Percentiles rank a stretch among this genome's conserved stretches.
These are phyloP conservation scores for Xerocomus cyaneibrunnescens DNA, from an alignment of 1,284 basidiomycete genomes.

Conservation along the genomic window DNA sequence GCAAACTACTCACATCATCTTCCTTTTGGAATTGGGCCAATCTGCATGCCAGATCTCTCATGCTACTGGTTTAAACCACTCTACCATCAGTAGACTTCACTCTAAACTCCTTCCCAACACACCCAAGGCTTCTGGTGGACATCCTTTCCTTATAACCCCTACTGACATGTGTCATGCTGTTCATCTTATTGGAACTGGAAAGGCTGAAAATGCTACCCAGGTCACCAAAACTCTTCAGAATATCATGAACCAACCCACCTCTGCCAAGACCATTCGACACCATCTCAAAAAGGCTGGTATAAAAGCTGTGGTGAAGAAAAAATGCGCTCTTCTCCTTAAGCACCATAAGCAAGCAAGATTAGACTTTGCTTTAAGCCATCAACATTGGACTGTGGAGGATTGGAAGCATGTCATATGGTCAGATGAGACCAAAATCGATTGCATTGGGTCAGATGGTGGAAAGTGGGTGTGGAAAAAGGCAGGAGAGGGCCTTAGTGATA, in stretches of 20 bases:
- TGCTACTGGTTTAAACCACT: not conserved
- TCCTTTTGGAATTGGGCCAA: not conserved
- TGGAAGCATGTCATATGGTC: not conserved
- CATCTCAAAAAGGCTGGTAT: constrained; percentile 4
- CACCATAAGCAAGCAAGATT: not conserved
- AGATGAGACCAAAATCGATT: not conserved
- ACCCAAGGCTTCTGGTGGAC: not conserved
- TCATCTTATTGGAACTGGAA: not conserved
- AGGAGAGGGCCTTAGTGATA: not conserved
- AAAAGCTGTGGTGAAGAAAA: constrained; percentile 2
- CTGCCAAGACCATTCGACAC: not conserved
- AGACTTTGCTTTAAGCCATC: not conserved
- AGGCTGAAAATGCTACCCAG: not conserved
- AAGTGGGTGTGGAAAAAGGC: not conserved
- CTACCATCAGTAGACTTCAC: not conserved
- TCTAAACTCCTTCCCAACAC: not conserved
- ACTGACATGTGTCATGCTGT: not conserved
- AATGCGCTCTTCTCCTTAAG: not conserved
- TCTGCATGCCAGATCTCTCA: not conserved
- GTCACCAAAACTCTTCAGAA: not conserved
- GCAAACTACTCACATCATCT: not conserved
- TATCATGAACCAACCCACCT: not conserved
- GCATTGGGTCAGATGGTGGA: too few species aligned
- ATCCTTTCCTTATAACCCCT: not conserved
- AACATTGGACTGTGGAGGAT: not conserved